Conservation (phyloP, 192 early-diverging fungal species). For the Podila verticillata region DNA sequence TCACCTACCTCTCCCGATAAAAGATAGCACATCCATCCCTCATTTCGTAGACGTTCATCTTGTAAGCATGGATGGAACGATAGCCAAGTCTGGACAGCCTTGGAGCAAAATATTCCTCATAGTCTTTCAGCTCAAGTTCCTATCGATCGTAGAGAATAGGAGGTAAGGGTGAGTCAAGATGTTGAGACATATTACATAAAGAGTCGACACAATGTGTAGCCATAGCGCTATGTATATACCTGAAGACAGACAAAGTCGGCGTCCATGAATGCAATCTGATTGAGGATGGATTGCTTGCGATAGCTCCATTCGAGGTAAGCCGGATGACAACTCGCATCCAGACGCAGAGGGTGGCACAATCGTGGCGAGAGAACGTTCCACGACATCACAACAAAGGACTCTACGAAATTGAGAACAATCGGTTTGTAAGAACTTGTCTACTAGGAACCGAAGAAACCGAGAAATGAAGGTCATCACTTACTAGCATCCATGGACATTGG, state of each 20-base stretch:
- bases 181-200: neutral
- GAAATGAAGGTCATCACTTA: constrained; percentile 1
- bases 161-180: neutral
- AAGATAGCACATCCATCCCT: constrained; percentile 51
- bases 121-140: constrained; percentile 45
- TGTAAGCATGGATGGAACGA: constrained; percentile 42
- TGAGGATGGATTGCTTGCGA: constrained; percentile 41
- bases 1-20: constrained; percentile 40
- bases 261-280: constrained; percentile 45
- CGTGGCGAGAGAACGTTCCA: constrained; percentile 49
- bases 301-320: constrained; percentile 38
- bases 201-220: neutral
- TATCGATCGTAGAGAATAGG: neutral
- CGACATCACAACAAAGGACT: constrained; percentile 45
- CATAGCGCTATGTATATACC: constrained; percentile 9
- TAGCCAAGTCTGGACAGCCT: constrained; percentile 36
- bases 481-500: constrained; percentile 47
- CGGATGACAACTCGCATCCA: constrained; percentile 35
- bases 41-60: constrained; percentile 51
- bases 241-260: constrained; percentile 45
- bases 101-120: constrained; percentile 42
- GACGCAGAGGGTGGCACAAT: constrained; percentile 31
- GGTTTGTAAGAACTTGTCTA: too few relatives aligned
- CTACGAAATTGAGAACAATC: constrained; percentile 2
- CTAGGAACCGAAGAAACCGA: too few relatives aligned